Percentiles rank a stretch among this genome's conserved stretches.
phyloP scores from a whole-genome alignment of 1,139 yeast species.

The Pichia kudriavzevii region DNA sequence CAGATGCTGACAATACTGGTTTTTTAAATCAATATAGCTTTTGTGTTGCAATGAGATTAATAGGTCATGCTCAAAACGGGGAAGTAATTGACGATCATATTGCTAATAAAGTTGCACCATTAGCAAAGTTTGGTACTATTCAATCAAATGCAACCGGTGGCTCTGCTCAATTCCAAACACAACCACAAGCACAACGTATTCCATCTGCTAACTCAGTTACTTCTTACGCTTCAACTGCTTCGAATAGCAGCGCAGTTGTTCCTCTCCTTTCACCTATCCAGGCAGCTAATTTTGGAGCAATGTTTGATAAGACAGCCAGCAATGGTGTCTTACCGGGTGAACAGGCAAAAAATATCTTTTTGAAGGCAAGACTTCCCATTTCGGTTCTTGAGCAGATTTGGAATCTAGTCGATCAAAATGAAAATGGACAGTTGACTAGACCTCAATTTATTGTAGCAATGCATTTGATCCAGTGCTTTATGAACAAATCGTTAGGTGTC shows the following conservation, averaged over 20 bases:
- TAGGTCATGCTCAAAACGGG: slow-evolving; percentile 83
- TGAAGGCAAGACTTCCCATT: slow-evolving; percentile 80
- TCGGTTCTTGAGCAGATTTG: slow-evolving; percentile 78
- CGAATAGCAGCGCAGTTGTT: slow-evolving; percentile 27
- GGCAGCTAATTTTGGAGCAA: slow-evolving; percentile 59
- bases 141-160: slow-evolving; percentile 25
- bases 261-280: slow-evolving; percentile 62
- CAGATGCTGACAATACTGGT: slow-evolving; percentile 81
- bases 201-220: slow-evolving; percentile 17
- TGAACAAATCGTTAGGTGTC: slow-evolving; percentile 41
- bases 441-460: slow-evolving; percentile 85
- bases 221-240: slow-evolving; percentile 1
- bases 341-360: slow-evolving; percentile 74
- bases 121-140: slow-evolving; percentile 43
- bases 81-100: slow-evolving; percentile 34
- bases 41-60: slow-evolving; percentile 77
- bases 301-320: slow-evolving; percentile 66
- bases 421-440: slow-evolving; percentile 62
- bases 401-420: slow-evolving; percentile 75
- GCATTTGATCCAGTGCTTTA: slow-evolving; percentile 82
- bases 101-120: slow-evolving; percentile 50
- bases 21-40: slow-evolving; percentile 78
- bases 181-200: slow-evolving; percentile 11
- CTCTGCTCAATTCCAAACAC: slow-evolving; percentile 1
- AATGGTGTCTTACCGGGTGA: slow-evolving; percentile 60